These are phyloP conservation scores for Xylaria cubensis DNA, from an alignment of 495 filamentous ascomycete genomes.

Conservation along the genomic window DNA sequence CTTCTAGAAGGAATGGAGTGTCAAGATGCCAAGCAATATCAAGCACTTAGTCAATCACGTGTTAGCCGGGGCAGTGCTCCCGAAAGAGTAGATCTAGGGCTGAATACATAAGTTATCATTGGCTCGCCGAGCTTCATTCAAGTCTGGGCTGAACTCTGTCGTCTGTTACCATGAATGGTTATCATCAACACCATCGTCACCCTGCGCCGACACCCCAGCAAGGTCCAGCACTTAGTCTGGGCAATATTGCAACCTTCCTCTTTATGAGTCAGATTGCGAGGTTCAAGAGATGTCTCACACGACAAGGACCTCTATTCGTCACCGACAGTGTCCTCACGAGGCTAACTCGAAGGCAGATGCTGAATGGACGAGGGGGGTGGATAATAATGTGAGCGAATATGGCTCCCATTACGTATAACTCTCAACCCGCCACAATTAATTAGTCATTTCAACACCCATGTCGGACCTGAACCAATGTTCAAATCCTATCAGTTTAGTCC, in stretches of 20 bases:
- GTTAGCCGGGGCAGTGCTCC: slow-evolving; percentile 26
- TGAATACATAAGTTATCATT: slow-evolving; percentile 22
- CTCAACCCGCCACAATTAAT: slow-evolving; percentile 14
- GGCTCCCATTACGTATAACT: slow-evolving; percentile 2
- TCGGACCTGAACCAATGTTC: neutral
- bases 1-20: slow-evolving; percentile 21
- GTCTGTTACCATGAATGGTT: neutral
- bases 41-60: slow-evolving; percentile 28
- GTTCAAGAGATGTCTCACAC: slow-evolving; percentile 24
- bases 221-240: slow-evolving; percentile 7
- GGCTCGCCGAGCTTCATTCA: slow-evolving; percentile 2
- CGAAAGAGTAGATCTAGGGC: slow-evolving; percentile 21
- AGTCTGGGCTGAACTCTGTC: neutral
- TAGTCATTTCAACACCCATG: neutral
- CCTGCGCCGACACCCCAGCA: neutral
- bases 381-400: neutral
- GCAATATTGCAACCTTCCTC: slow-evolving; percentile 14
- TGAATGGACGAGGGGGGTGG: neutral
- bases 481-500: neutral
- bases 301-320: neutral
- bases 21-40: slow-evolving; percentile 10
- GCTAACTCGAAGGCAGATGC: slow-evolving; percentile 5
- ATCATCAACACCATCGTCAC: slow-evolving; percentile 12
- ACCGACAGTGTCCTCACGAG: neutral
- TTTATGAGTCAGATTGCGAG: neutral